Evolutionary conservation across 1,139 yeast genomes (phyloP), one percentile per base, ranked within the genome.

Genomic region (Saccharomyces hybrid): DNA sequence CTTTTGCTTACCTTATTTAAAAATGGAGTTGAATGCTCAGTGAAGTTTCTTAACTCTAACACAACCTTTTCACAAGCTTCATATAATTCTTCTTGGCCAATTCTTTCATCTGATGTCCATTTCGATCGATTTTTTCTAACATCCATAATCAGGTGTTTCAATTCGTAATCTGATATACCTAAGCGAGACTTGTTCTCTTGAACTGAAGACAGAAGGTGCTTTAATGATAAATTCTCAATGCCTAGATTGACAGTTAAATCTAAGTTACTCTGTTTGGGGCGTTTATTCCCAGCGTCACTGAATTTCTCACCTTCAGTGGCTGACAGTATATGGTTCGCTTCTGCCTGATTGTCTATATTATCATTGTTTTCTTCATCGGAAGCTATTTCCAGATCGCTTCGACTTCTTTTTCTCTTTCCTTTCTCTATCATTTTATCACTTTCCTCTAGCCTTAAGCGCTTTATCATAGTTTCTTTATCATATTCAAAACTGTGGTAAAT

Each of bases 31-130:
- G 98, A 91, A 71, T 93, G 98, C 66, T 93, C 98, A 0, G 99
- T 93, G 62, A 86, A 89, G 9, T 95, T 89, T 65, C 99, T 78
- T 47, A 95, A 75, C 64, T 95, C 99, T 59, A 84, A 74, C 0
- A 91, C 93, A 1, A 93, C 99, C 66, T 89, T 91, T 65, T 95
- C 99, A 64, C 97, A 93, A 0, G 97, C 96, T 63, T 95, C 99
- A 66, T 93, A 95, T 16, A 95, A 77, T 68, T 95, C 99, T 68
- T 95, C 99, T 70, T 95, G 99, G 3, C 99, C 99, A 47, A 93
- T 84, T 58, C 88, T 79, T 57, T 91, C 96, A 67, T 93, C 97
- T 58, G 88, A 88, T 5, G 84, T 96, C 99, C 99, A 95, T 71
- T 95, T 93, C 0, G 98, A 95, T 61, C 98, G 77, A 67, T 91